phyloP scores from a whole-genome alignment of 768 basidiomycete species.

The Leccinum sublutescens region DNA sequence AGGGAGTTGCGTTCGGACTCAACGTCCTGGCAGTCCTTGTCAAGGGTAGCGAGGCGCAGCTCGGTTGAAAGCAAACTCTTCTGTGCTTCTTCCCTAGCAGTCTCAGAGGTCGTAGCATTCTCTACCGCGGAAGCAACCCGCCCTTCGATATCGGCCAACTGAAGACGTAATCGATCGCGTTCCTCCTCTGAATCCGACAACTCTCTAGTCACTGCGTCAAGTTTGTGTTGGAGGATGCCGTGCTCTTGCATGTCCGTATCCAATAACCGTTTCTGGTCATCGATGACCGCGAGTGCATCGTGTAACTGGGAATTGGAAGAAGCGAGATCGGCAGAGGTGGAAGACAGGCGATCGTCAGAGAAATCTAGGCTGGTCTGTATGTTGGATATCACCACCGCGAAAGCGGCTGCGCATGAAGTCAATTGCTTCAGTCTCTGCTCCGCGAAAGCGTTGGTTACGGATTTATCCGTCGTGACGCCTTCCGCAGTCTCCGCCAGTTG shows the following conservation, averaged over 20 bases:
- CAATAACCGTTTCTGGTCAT: constrained; percentile 16
- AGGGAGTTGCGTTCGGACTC: constrained; percentile 70
- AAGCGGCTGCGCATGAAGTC: constrained; percentile 34
- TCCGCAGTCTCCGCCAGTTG: constrained; percentile 24
- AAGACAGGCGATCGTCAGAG: constrained; percentile 15
- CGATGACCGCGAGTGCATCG: constrained; percentile 18
- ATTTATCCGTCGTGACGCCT: constrained; percentile 9
- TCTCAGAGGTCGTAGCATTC: constrained; percentile 33
- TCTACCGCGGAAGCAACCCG: constrained; percentile 34
- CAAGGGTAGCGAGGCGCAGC: constrained; percentile 43
- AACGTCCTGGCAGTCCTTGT: constrained; percentile 48
- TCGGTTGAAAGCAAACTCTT: constrained; percentile 33
- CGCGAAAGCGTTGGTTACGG: constrained; percentile 1
- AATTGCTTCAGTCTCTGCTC: constrained; percentile 31
- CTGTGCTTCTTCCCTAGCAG: constrained; percentile 37
- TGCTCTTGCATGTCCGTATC: constrained; percentile 22
- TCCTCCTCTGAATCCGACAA: constrained; percentile 36
- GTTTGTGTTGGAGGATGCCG: constrained; percentile 27
- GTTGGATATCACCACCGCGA: constrained; percentile 40
- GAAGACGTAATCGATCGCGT: constrained; percentile 25
- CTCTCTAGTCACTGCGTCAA: constrained; percentile 33
- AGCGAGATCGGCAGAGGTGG: constrained; percentile 10
- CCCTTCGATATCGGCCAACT: constrained; percentile 35
- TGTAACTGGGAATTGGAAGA: constrained; percentile 18
- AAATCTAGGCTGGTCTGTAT: constrained; percentile 32